Percentiles rank a stretch among this genome's conserved stretches.
phyloP scores from a whole-genome alignment of 345 rosid species.

The Schrenkiella parvula region DNA sequence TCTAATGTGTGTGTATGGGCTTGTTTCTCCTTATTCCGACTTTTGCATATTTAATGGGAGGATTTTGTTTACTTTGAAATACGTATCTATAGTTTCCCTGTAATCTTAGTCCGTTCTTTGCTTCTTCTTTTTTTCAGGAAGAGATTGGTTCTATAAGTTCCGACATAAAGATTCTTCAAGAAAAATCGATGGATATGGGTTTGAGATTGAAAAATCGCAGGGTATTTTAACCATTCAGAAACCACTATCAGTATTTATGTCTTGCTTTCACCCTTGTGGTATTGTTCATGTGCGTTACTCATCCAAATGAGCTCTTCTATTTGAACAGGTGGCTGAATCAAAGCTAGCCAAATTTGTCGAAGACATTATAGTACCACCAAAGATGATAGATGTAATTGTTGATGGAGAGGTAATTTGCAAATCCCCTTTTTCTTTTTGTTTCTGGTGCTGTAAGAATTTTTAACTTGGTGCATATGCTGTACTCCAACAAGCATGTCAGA shows the following conservation, averaged over 20 bases:
- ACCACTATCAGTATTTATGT: conserved; percentile 5
- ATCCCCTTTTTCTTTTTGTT: neutral
- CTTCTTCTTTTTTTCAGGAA: conserved; percentile 40
- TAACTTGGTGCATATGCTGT: neutral
- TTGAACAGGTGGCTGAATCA: conserved; percentile 85
- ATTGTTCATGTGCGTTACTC: neutral
- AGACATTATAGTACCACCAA: conserved; percentile 93
- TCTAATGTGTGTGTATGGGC: neutral
- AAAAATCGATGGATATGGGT: conserved; percentile 99
- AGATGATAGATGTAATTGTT: conserved; percentile 92
- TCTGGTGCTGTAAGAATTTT: neutral
- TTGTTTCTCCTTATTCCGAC: neutral
- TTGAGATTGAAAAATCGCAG: conserved; percentile 95
- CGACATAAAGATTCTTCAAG: conserved; percentile 94
- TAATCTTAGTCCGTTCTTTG: conserved; percentile 11
- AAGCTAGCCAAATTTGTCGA: conserved; percentile 93
- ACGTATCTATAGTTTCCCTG: neutral
- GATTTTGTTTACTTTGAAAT: neutral
- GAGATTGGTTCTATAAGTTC: conserved; percentile 98
- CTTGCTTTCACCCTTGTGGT: neutral
- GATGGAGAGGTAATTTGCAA: conserved; percentile 84
- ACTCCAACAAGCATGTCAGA: neutral
- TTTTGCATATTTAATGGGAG: neutral
- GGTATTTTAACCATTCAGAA: conserved; percentile 41
- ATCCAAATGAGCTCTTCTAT: conserved; percentile 16